phyloP scores from a whole-genome alignment of 169 alveolate genomes.

The Plasmodium adleri region DNA sequence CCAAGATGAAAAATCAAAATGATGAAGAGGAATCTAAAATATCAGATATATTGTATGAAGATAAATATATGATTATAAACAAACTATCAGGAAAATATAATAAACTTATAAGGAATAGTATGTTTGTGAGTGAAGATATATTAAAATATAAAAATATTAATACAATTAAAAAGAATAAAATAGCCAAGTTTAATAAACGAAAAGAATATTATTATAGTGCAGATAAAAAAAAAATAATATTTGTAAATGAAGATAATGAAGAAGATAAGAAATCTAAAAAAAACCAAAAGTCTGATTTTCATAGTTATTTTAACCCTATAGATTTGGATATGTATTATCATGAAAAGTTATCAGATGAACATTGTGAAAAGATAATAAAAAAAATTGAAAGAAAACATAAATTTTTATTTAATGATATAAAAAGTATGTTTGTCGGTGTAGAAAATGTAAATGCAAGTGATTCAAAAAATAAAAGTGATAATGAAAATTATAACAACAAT shows the following conservation, averaged over 20 bases:
- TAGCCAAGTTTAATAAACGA: conserved; percentile 15
- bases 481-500: background rate
- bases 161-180: conserved; percentile 17
- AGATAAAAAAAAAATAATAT: background rate
- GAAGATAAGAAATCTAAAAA: conserved; percentile 14
- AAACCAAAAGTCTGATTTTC: conserved; percentile 39
- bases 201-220: conserved; percentile 43
- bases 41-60: conserved; percentile 32
- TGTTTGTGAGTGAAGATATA: conserved; percentile 36
- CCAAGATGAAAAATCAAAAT: conserved; percentile 5
- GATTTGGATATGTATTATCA: conserved; percentile 45
- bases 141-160: conserved; percentile 24
- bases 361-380: conserved; percentile 45
- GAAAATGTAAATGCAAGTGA: background rate
- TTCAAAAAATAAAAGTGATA: background rate
- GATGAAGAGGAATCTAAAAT: background rate
- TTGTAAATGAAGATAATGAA: conserved; percentile 14
- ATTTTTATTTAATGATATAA: conserved; percentile 27
- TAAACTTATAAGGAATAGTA: conserved; percentile 45
- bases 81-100: conserved; percentile 15
- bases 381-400: conserved; percentile 52
- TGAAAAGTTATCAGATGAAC: conserved; percentile 33
- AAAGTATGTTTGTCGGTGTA: conserved; percentile 16
- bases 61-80: conserved; percentile 29
- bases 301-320: conserved; percentile 23